These are phyloP conservation scores for Blastocladiella emersonii DNA, from an alignment of 371 early-diverging fungal genomes.

Conservation along the genomic window DNA sequence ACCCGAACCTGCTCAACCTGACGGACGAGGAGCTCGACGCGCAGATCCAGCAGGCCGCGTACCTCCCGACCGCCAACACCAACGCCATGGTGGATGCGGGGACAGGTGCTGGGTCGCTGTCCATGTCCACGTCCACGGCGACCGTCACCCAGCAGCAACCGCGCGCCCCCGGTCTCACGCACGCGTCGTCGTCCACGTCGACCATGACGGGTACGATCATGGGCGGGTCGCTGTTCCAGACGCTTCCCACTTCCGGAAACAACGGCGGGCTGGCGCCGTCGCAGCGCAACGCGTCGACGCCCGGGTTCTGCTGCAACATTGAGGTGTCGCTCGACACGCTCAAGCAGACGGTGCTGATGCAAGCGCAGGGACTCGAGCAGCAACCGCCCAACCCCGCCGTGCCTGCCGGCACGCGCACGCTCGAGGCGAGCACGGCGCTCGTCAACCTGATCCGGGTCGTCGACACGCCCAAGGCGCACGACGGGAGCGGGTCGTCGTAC, in stretches of 20 bases:
- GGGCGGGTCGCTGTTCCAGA: neutral
- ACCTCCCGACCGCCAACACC: too few relatives aligned
- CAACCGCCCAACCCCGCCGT: too few relatives aligned
- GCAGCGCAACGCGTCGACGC: neutral
- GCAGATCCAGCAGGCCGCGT: too few relatives aligned
- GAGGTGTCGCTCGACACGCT: neutral
- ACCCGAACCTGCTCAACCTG: too few relatives aligned
- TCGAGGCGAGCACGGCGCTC: neutral
- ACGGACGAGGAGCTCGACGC: too few relatives aligned
- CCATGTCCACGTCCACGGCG: too few relatives aligned
- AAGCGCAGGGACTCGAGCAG: too few relatives aligned
- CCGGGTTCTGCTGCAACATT: neutral
- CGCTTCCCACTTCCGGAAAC: neutral
- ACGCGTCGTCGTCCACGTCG: neutral
- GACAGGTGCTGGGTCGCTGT: too few relatives aligned
- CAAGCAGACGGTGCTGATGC: neutral
- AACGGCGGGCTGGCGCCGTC: neutral
- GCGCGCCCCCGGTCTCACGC: neutral
- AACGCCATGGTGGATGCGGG: too few relatives aligned
- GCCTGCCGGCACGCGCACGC: too few relatives aligned
- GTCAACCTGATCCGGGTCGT: neutral
- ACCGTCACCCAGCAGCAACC: too few relatives aligned
- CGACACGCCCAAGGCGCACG: constrained; percentile 15
- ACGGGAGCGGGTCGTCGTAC: constrained; percentile 22
- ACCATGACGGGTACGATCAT: neutral